Evolutionary conservation across 805 yeast species (phyloP).

Genomic region (Candida nemodendra): DNA sequence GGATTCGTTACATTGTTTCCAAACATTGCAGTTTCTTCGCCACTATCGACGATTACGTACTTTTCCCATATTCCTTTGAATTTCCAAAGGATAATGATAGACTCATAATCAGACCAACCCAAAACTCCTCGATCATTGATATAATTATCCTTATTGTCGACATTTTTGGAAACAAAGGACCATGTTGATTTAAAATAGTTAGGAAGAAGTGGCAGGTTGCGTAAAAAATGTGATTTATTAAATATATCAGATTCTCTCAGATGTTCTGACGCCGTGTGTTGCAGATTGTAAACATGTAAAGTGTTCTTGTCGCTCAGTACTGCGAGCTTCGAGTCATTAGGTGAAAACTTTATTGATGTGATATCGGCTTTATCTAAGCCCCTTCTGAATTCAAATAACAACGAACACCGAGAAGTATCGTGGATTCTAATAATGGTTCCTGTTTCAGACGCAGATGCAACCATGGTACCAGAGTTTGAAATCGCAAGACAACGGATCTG

Average conservation of each 20-base stretch:
- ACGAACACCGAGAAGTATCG: constrained; percentile 63
- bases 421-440: constrained; percentile 81
- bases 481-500: constrained; percentile 61
- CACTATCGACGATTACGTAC: constrained; percentile 63
- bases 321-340: constrained; percentile 72
- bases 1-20: constrained; percentile 1
- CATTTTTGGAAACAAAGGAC: constrained; percentile 79
- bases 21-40: constrained; percentile 15
- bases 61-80: constrained; percentile 80
- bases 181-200: constrained; percentile 80
- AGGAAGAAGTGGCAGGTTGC: constrained; percentile 54
- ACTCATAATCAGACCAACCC: constrained; percentile 79
- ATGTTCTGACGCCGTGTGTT: constrained; percentile 27
- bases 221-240: constrained; percentile 66
- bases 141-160: constrained; percentile 34
- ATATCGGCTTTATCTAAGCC: constrained; percentile 85
- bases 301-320: constrained; percentile 88
- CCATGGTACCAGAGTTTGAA: constrained; percentile 59
- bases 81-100: constrained; percentile 75
- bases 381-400: constrained; percentile 82
- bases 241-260: constrained; percentile 21
- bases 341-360: constrained; percentile 81
- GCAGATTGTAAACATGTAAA: constrained; percentile 71
- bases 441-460: constrained; percentile 79
- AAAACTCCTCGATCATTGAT: constrained; percentile 43